Evolutionary conservation across 2,329 filamentous ascomycete genomes (phyloP), one percentile per base, ranked within the genome.

Genomic region (Dactylonectria estremocensis): DNA sequence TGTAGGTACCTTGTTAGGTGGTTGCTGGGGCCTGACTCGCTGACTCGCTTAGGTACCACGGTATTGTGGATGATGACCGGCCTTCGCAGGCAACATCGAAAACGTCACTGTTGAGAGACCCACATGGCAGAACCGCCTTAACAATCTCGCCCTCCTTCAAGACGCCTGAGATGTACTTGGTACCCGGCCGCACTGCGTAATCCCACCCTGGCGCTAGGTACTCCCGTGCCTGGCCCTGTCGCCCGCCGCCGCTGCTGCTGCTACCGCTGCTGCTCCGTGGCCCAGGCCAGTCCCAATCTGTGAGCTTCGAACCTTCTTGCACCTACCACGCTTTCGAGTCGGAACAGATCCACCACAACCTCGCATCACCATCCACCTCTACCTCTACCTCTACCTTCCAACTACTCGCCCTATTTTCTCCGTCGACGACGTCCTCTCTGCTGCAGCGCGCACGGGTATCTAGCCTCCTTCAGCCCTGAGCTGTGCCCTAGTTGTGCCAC

Each of bases 271-370:
- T 70, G 56, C 60, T 68, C 66, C 66, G 68, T 68, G 71, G 55
- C 69, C 67, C 69, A 64, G 66, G 52, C 61, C 49, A 35, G 22
- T 55, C 64, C 72, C 69, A 72, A 74, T 74, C 71, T 75, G 72
- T 67, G 75, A 77, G 77, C 77, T 78, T 67, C 76, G 72, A 77
- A 74, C 77, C 74, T 79, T 77, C 72, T 72, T 74, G 76, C 73
- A 76, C 74, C 73, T 73, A 70, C 72, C 71, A 72, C 71, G 64
- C 65, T 56, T 60, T 70, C 70, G 69, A 72, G 69, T 49, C 62
- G 46, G 45, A n/a, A 55, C 65, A 61, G 54, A 68, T 61, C 52
- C 64, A 58, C 66, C 52, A 20, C 54, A 45, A 66, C 67, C 61
- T 69, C 68, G 46, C 63, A 68, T 67, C 67, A 61, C 52, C 58